Conservation (phyloP, 106 monocot genomes). For the Cymbidium sinense region DNA sequence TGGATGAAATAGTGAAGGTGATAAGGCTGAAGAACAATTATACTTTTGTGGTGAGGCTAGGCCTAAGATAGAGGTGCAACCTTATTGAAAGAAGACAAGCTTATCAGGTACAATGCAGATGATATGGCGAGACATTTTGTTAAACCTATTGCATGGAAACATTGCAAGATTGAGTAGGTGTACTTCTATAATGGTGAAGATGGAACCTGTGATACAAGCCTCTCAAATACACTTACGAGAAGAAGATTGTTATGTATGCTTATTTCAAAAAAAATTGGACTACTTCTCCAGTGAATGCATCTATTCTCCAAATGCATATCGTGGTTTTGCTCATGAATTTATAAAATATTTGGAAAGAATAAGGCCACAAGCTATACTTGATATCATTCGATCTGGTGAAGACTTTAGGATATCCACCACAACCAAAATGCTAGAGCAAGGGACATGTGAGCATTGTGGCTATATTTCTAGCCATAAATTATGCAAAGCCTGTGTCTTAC, state of each 20-base stretch:
- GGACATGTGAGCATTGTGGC: too few species aligned
- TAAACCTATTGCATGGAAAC: slow-evolving; percentile 89
- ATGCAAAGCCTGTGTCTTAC: too few species aligned
- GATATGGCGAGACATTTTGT: slow-evolving; percentile 97
- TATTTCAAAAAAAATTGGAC: slow-evolving; percentile 96
- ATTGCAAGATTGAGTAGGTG: too few species aligned
- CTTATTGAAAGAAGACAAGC: slow-evolving; percentile 79
- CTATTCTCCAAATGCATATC: too few species aligned
- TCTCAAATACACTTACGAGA: slow-evolving; percentile 98
- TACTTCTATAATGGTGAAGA: slow-evolving; percentile 92
- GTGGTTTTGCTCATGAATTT: too few species aligned
- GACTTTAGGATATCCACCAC: too few species aligned
- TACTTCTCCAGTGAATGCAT: slow-evolving; percentile 99
- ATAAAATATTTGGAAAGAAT: too few species aligned
- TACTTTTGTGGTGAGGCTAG: slow-evolving; percentile 99
- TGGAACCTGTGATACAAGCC: slow-evolving; percentile 99
- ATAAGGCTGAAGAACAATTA: slow-evolving; percentile 97
- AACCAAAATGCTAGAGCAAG: too few species aligned
- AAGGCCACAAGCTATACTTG: too few species aligned
- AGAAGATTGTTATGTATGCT: slow-evolving; percentile 99
- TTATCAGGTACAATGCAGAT: slow-evolving; percentile 99
- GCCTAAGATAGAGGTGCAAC: too few species aligned
- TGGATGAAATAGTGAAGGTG: slow-evolving; percentile 98
- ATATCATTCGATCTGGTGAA: too few species aligned
- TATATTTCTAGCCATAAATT: too few species aligned